These are phyloP conservation scores for Anthostomella pinea DNA, from an alignment of 2,329 filamentous ascomycete species.

Conservation along the genomic window DNA sequence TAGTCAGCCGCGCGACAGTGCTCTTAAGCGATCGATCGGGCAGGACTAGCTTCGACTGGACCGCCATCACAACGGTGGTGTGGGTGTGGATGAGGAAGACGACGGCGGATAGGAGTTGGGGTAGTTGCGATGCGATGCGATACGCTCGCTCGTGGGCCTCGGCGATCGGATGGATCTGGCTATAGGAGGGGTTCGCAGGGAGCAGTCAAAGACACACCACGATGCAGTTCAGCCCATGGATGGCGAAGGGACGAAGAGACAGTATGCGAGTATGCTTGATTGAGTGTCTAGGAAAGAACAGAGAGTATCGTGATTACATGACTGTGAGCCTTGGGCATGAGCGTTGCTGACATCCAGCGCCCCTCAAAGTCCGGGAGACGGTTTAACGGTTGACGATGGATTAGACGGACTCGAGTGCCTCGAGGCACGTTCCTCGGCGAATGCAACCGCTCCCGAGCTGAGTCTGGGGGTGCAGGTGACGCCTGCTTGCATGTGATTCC, in stretches of 20 bases:
- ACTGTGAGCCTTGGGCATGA: constrained; percentile 4
- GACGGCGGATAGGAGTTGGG: not conserved
- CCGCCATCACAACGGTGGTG: constrained; percentile 57
- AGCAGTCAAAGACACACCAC: not conserved
- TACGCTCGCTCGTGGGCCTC: constrained; percentile 17
- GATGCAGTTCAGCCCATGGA: constrained; percentile 19
- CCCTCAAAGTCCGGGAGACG: not conserved
- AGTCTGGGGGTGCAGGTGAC: constrained; percentile 21
- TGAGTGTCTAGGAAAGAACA: too few relatives aligned
- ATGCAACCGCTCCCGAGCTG: constrained; percentile 11
- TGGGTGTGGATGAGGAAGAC: not conserved
- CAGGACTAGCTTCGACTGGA: constrained; percentile 68
- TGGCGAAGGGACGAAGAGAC: constrained; percentile 2
- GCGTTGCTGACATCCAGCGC: not conserved
- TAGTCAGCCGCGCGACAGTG: constrained; percentile 63
- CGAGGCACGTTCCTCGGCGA: constrained; percentile 24
- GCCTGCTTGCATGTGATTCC: constrained; percentile 29
- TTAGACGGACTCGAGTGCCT: not conserved
- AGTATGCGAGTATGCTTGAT: constrained; percentile 8
- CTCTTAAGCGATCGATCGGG: constrained; percentile 63
- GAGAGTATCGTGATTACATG: constrained; percentile 23
- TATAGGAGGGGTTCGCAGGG: not conserved
- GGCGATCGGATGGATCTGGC: constrained; percentile 1
- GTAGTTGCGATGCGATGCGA: not conserved
- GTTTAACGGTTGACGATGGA: not conserved